phyloP scores from a whole-genome alignment of 495 filamentous ascomycete genomes.

The Penicillium waksmanii region DNA sequence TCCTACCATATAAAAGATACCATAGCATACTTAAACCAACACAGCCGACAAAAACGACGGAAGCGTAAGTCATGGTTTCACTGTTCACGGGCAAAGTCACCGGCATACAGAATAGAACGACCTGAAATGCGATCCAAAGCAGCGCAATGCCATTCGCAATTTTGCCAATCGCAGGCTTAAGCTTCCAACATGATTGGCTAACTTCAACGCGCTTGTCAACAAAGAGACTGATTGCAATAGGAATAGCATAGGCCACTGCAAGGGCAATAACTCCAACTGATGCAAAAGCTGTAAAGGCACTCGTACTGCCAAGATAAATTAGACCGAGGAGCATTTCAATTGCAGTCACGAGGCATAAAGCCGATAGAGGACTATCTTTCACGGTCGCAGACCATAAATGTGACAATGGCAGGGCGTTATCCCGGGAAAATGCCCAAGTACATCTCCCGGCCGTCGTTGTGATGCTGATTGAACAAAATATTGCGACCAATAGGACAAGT shows the following conservation, averaged over 20 bases:
- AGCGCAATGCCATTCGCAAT: background rate
- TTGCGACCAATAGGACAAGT: slow-evolving; percentile 1
- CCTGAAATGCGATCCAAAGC: slow-evolving; percentile 4
- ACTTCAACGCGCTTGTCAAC: background rate
- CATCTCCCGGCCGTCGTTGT: background rate
- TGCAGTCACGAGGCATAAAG: slow-evolving; percentile 1
- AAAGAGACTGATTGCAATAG: slow-evolving; percentile 4
- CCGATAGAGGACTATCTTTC: slow-evolving; percentile 6
- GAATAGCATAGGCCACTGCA: slow-evolving; percentile 3
- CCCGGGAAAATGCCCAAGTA: slow-evolving; percentile 8
- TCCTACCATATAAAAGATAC: slow-evolving; percentile 2
- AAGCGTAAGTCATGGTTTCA: slow-evolving; percentile 3
- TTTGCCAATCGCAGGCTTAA: background rate
- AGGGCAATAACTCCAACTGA: slow-evolving; percentile 5
- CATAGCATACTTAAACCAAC: slow-evolving; percentile 5
- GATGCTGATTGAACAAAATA: slow-evolving; percentile 7
- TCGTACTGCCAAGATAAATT: slow-evolving; percentile 3
- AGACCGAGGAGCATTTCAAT: slow-evolving; percentile 6
- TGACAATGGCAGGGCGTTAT: slow-evolving; percentile 1
- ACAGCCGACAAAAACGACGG: slow-evolving; percentile 1
- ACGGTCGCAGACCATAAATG: slow-evolving; percentile 4
- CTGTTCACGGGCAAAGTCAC: slow-evolving; percentile 3
- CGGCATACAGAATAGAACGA: slow-evolving; percentile 3
- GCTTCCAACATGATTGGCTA: background rate
- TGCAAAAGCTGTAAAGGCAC: slow-evolving; percentile 5